Percentiles rank a stretch among this genome's conserved stretches.
phyloP scores from a whole-genome alignment of 306 rosid genomes.

The Ormosia semicastrata region DNA sequence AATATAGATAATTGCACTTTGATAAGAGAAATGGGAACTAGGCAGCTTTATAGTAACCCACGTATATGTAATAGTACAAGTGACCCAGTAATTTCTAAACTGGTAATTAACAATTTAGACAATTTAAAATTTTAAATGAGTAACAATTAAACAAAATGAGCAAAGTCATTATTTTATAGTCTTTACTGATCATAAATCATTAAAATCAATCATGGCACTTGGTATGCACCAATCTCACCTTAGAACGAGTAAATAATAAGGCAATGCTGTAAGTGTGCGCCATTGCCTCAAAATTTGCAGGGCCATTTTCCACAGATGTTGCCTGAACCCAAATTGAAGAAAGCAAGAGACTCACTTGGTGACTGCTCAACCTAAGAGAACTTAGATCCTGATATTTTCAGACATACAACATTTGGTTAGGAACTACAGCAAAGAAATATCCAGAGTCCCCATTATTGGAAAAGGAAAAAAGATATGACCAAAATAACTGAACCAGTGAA shows the following conservation, averaged over 20 bases:
- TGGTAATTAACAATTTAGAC: background rate
- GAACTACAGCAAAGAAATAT: slow-evolving; percentile 15
- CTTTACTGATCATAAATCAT: background rate
- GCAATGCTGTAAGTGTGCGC: slow-evolving; percentile 84
- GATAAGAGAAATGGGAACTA: background rate
- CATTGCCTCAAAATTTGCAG: slow-evolving; percentile 94
- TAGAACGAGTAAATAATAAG: slow-evolving; percentile 68
- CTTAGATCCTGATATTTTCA: slow-evolving; percentile 62
- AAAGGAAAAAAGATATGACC: background rate
- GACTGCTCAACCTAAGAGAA: slow-evolving; percentile 90
- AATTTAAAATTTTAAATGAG: background rate
- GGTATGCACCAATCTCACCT: slow-evolving; percentile 56
- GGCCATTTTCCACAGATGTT: slow-evolving; percentile 71
- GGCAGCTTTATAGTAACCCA: background rate
- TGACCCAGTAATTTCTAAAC: background rate
- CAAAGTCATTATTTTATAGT: background rate
- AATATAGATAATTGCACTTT: slow-evolving; percentile 1
- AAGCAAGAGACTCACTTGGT: slow-evolving; percentile 91
- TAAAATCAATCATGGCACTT: slow-evolving; percentile 22
- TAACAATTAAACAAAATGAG: background rate
- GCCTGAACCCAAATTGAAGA: slow-evolving; percentile 98
- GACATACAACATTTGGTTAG: slow-evolving; percentile 22
- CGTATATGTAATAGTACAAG: background rate
- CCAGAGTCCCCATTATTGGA: background rate
- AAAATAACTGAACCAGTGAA: slow-evolving; percentile 15